Evolutionary conservation across 192 early-diverging fungal genomes (phyloP), one percentile per base, ranked within the genome.

Genomic region (Spizellomyces sp.): DNA sequence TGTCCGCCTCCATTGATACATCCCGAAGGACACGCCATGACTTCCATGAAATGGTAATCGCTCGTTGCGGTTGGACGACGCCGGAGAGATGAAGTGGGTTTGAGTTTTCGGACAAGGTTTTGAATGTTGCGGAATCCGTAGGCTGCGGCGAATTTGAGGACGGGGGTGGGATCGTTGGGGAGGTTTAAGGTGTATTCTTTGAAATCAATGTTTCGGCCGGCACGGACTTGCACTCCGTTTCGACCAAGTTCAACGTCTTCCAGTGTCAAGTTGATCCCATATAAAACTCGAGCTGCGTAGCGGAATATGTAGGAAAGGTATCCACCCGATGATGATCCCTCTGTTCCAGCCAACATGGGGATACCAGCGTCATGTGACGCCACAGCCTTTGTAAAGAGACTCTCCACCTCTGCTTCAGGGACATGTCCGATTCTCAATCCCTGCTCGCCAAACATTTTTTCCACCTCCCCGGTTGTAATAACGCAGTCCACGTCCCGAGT

Each of bases 1-100:
- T 99, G 98, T 7, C 98, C 98, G 61, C 98, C 98, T 15, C 98
- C 98, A 70, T 99, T 98, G 45, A 95, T 93, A 81, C 98, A 99
- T 8, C 95, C 98, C 17, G 88, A 90, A 0, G 98, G 98, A 71
- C 98, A 99, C 1, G 98, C 98, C 87, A 96, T 96, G 14, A 99
- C 93, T 69, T 99, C 96, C 1, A 98, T 92, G 73, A 91, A 99
- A 73, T 98, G 90, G 77, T 94, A 96, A 8, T 52, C 58, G 22
- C 21, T 22, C 0, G 50, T 10, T 14, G 27, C 54, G 9, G 55
- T 27, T 15, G n/a, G 12, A 14, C 63, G 63, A 15, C 63, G 4
- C 6, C 63, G 15, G 5, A 65, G 15, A 9, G 62, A 56, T 44
- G 56, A 52, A 14, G n/a, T 66, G 22, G 43, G 17, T 7, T 15